Conservation (phyloP, 345 rosid species). For the Syzygium grande region DNA sequence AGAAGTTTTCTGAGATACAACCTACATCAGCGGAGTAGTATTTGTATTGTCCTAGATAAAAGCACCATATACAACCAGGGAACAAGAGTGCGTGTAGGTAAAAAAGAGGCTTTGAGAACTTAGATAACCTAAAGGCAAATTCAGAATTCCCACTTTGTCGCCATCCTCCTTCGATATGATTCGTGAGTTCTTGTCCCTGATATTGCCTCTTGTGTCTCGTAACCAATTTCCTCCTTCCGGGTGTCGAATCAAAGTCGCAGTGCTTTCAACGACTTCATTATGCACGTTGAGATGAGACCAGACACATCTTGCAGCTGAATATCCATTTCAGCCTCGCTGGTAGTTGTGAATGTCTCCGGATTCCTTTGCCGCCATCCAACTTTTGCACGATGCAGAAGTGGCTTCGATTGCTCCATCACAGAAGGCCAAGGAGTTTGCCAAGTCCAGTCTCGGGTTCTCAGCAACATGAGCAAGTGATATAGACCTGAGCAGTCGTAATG, state of each 20-base stretch:
- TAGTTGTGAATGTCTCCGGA: background rate
- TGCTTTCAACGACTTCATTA: background rate
- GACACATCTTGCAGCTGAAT: background rate
- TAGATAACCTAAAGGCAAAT: background rate
- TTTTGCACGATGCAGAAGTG: conserved; percentile 41
- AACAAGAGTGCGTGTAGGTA: background rate
- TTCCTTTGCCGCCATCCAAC: conserved; percentile 29
- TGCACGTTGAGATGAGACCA: background rate
- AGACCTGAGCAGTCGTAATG: conserved; percentile 31
- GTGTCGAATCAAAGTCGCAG: background rate
- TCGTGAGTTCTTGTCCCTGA: background rate
- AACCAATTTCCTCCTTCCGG: background rate
- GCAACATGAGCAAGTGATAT: conserved; percentile 51
- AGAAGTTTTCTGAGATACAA: background rate
- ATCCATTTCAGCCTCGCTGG: background rate
- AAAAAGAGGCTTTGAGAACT: background rate
- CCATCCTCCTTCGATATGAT: conserved; percentile 55
- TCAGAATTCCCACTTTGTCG: conserved; percentile 22
- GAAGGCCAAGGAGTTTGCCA: conserved; percentile 20
- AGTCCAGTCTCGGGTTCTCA: conserved; percentile 46
- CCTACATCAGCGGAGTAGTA: background rate
- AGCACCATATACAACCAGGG: background rate
- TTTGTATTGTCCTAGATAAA: background rate
- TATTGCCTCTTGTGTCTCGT: background rate
- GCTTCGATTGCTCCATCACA: conserved; percentile 78